Base-by-base conservation (phyloP, 495 filamentous ascomycete species). In the Penicillium diatomitis region DNA sequence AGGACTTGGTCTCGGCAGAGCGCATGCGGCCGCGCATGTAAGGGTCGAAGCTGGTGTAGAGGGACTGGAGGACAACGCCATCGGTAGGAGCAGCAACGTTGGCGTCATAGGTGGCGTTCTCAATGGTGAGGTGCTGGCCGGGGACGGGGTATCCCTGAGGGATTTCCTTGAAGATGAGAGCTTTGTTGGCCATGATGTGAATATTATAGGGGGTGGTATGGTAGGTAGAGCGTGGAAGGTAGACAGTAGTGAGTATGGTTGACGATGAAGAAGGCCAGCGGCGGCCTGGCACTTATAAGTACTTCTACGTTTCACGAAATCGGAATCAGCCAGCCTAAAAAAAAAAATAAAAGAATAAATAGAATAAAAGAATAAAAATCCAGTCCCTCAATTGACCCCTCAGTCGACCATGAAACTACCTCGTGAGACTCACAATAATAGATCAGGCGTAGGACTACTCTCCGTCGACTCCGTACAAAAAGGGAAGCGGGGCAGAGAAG, bases 21-120 rank as follows among this genome's bases (percentile, higher is more conserved):
- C 75, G 69, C 77, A 80, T 78, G 45, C 79, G 77, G 45, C 87
- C 87, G 31, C 90, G 85, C 68, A 85, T 82, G 74, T 95, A 95
- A 6, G 90, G 90, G 70, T 96, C 90, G 66, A 84, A 87, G 49
- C 88, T 94, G 64, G 82, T 74, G 62, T 84, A 88, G 61, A 86
- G 77, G 51, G 85, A 84, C 64, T 85, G 80, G 47, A 84, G 61
- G 34, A 82, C 79, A 30, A 95, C 60, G 32, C 90, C 88, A 52
- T 85, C 82, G 33, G 74, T 54, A 6, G 87, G 87, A 29, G 83
- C 76, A 0, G 74, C 52, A 31, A 78, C 70, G n/a, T 78, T 67
- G 50, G 79, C 61, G 64, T 91, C 86, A 67, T 91, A 83, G 8
- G 71, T 63, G 33, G 72, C 74, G 42, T 75, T 58, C 64, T 94